Percentiles rank a stretch among this genome's conserved stretches.
Evolutionary conservation across 768 basidiomycete genomes (phyloP).

Genomic region (Pleurotus ostreatus): DNA sequence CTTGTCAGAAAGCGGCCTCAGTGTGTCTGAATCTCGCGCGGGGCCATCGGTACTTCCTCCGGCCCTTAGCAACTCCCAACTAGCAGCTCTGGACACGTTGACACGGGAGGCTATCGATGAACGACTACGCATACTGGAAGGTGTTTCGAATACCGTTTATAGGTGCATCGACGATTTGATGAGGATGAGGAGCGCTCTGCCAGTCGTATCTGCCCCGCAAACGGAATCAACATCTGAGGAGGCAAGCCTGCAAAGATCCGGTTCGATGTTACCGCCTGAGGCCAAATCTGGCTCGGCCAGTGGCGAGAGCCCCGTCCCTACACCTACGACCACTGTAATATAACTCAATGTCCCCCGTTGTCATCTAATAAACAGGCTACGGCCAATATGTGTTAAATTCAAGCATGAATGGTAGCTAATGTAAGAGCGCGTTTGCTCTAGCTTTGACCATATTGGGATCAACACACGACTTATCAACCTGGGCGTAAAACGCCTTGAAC

Average conservation of each 20-base stretch:
- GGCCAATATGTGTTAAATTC: too few species aligned
- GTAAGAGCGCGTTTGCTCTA: constrained; percentile 39
- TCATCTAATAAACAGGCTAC: too few species aligned
- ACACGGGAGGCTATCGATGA: constrained; percentile 86
- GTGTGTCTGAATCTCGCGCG: not conserved
- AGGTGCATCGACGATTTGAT: constrained; percentile 77
- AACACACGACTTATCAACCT: constrained; percentile 56
- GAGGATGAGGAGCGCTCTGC: constrained; percentile 69
- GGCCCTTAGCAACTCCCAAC: constrained; percentile 55
- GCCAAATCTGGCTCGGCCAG: too few species aligned
- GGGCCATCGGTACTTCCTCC: constrained; percentile 35
- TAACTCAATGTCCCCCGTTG: too few species aligned
- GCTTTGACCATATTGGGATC: constrained; percentile 53
- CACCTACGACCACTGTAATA: too few species aligned
- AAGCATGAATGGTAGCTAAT: not conserved
- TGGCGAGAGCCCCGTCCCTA: too few species aligned
- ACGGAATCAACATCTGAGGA: constrained; percentile 4
- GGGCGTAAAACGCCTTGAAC: constrained; percentile 60
- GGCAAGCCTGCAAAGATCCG: too few species aligned
- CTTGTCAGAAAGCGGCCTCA: not conserved
- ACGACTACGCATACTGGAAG: constrained; percentile 72
- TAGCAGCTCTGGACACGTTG: constrained; percentile 57
- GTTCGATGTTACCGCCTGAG: too few species aligned
- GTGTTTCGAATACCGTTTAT: constrained; percentile 70
- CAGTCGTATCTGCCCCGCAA: constrained; percentile 24